Base-by-base conservation (phyloP, 768 basidiomycete species). In the Candolleomyces eurysporus region DNA sequence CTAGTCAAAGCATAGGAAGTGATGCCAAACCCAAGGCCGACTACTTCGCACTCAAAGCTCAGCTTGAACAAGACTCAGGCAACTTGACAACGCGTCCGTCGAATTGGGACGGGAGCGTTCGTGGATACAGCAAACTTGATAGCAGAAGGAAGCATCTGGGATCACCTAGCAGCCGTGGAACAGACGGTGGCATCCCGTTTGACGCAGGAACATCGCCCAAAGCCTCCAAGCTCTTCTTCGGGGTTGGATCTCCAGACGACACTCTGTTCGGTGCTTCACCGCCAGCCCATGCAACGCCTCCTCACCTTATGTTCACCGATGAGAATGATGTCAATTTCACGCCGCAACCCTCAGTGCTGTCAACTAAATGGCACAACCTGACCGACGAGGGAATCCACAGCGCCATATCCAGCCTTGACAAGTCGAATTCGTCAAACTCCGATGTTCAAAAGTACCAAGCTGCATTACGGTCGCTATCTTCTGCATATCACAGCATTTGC, bases 341-440 rank as follows among this genome's bases (percentile, higher is more conserved):
- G 21, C 32, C 52, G 16, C 54, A 42, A 43, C 9, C 1, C 78
- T 1, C 80, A 84, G 79, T 92, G 11, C 79, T 93, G 17, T 76
- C 80, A 2, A 89, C 85, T 9, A 82, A 78, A 68, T 94, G 92
- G 91, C 91, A 94, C 68, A 82, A 85, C 22, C 87, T 85, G 66
- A 86, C 90, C 2, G 90, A 94, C 71, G 84, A 90, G 53, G 87
- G 82, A 2, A 88, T 94, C 48, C 85, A 88, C 62, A 75, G 79
- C 16, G 80, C 84, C 4, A 82, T 92, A 22, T 81, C 89, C 0
- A 74, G 73, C 19, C 71, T 89, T 14, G 68, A 75, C 58, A 62
- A 66, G 13, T 70, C 78, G 4, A 80, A 83, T 8, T 19, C 19
- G 16, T 26, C 21, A 17, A 26, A 19, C n/a, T 46, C 61, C 19